These are phyloP conservation scores for Fusarium subglutinans DNA, from an alignment of 2,329 filamentous ascomycete genomes.

Conservation along the genomic window DNA sequence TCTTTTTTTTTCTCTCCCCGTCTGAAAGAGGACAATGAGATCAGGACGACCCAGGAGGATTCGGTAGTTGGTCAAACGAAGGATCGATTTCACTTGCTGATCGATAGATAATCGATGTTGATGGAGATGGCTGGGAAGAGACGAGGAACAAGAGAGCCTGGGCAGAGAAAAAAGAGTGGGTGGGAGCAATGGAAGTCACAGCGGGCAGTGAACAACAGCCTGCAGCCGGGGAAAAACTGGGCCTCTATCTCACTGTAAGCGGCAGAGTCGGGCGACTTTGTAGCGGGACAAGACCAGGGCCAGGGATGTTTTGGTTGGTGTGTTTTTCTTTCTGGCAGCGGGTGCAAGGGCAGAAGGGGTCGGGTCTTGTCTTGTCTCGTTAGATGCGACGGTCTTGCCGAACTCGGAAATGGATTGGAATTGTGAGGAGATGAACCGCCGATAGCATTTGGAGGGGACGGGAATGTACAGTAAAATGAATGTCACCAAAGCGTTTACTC, in stretches of 20 bases:
- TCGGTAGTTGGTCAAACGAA: not conserved
- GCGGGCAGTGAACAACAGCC: slow-evolving; percentile 18
- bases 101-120: slow-evolving; percentile 8
- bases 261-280: slow-evolving; percentile 20
- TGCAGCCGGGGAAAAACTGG: slow-evolving; percentile 30
- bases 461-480: not conserved
- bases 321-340: not conserved
- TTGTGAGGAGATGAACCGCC: slow-evolving; percentile 22
- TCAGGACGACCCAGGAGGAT: not conserved
- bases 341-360: not conserved
- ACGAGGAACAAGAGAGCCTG: not conserved
- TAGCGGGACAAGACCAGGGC: not conserved
- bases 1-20: not conserved
- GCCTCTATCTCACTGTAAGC: slow-evolving; percentile 16
- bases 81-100: not conserved
- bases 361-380: not conserved
- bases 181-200: not conserved
- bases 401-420: slow-evolving; percentile 1
- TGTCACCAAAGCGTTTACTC: not conserved
- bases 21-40: not conserved
- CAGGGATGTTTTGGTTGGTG: not conserved
- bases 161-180: slow-evolving; percentile 6
- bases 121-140: slow-evolving; percentile 11
- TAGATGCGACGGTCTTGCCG: not conserved
- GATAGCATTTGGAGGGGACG: not conserved